Conservation (phyloP, 805 yeast species). For the Yarrowia sp. region DNA sequence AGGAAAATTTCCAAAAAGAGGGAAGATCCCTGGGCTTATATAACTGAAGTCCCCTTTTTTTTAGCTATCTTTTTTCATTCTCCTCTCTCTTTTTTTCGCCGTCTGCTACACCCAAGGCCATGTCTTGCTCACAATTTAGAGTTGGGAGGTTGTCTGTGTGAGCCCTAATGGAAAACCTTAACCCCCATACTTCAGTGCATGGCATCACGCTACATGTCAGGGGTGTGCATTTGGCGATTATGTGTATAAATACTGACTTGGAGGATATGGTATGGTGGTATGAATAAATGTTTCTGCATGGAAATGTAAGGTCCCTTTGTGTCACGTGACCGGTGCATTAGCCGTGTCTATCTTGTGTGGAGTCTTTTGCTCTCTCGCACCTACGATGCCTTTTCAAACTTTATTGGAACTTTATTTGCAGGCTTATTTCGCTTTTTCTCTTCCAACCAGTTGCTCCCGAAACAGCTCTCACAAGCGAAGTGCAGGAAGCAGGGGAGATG, state of each 20-base stretch:
- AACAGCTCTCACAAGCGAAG: constrained; percentile 6
- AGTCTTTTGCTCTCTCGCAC: neutral
- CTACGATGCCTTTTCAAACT: neutral
- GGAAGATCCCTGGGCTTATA: neutral
- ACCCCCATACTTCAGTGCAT: neutral
- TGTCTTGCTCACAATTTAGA: constrained; percentile 6
- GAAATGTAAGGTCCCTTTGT: too few relatives aligned
- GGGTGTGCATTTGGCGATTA: neutral
- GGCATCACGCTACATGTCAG: constrained; percentile 8
- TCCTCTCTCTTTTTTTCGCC: neutral
- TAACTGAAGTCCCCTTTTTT: neutral
- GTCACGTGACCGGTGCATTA: neutral
- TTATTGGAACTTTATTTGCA: neutral
- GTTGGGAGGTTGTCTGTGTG: neutral
- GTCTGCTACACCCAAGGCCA: neutral
- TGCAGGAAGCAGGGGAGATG: constrained; percentile 15
- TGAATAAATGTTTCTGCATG: too few relatives aligned
- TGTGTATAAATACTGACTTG: neutral
- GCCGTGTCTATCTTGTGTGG: neutral
- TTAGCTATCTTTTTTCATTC: neutral
- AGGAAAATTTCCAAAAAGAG: neutral
- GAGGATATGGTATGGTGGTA: too few relatives aligned
- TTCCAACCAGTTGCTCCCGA: neutral
- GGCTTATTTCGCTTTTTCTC: neutral
- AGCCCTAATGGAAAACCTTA: neutral